Percentiles rank a stretch among this genome's conserved stretches.
Evolutionary conservation across 768 basidiomycete genomes (phyloP).

Genomic region (Serendipita indica): DNA sequence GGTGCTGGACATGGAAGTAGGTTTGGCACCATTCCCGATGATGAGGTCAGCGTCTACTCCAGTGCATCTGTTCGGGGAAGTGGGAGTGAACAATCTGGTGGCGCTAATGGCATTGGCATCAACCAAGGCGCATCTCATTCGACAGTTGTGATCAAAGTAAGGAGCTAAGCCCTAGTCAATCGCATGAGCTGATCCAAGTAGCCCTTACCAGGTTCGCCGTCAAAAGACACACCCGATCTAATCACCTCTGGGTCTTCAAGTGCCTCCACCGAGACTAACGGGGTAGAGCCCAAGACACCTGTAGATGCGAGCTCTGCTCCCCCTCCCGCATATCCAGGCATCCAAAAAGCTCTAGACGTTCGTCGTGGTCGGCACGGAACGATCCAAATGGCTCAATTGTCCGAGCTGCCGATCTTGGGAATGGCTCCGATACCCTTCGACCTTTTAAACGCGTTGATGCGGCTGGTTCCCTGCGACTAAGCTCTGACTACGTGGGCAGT

Average conservation of each 20-base stretch:
- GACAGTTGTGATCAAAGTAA: constrained; percentile 46
- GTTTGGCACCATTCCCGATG: constrained; percentile 39
- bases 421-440: constrained; percentile 71
- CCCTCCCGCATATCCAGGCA: constrained; percentile 47
- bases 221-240: constrained; percentile 30
- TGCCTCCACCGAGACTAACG: constrained; percentile 32
- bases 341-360: constrained; percentile 29
- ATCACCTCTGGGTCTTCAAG: constrained; percentile 24
- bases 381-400: constrained; percentile 57
- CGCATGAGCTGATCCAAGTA: not conserved
- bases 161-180: not conserved
- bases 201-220: constrained; percentile 19
- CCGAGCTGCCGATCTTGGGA: constrained; percentile 71
- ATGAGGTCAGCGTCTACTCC: constrained; percentile 28
- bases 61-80: constrained; percentile 27
- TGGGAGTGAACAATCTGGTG: constrained; percentile 36
- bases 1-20: constrained; percentile 21
- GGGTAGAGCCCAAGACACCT: constrained; percentile 27
- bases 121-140: constrained; percentile 47
- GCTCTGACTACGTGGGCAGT: constrained; percentile 69
- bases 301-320: constrained; percentile 19
- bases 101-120: constrained; percentile 30
- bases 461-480: constrained; percentile 55
- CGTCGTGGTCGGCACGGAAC: constrained; percentile 67
- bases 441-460: constrained; percentile 88